phyloP scores from a whole-genome alignment of 768 basidiomycete genomes.

The Cubamyces lactineus region DNA sequence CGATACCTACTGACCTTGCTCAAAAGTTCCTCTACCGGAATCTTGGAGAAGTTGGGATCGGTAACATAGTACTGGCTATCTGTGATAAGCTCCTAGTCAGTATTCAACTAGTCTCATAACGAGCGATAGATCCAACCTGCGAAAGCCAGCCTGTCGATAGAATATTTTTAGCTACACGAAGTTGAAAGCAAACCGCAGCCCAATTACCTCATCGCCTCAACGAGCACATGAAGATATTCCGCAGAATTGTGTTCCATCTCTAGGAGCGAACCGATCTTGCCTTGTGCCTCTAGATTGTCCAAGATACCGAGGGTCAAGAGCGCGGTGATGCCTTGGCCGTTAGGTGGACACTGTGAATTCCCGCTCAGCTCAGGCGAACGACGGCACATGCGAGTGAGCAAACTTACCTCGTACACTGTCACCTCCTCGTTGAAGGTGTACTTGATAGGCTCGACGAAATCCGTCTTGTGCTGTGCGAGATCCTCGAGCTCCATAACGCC shows the following conservation, averaged over 20 bases:
- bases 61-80: constrained; percentile 92
- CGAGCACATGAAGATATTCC: constrained; percentile 84
- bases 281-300: constrained; percentile 80
- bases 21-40: constrained; percentile 82
- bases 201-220: constrained; percentile 79
- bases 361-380: too few relatives aligned
- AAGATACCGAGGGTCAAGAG: constrained; percentile 92
- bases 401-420: constrained; percentile 83
- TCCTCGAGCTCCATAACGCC: constrained; percentile 96
- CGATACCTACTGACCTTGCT: constrained; percentile 62
- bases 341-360: constrained; percentile 77
- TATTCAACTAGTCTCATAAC: background rate
- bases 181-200: constrained; percentile 4
- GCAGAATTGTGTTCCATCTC: constrained; percentile 91
- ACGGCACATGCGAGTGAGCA: too few relatives aligned
- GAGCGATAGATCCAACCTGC: constrained; percentile 56
- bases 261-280: constrained; percentile 65
- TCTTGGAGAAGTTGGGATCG: constrained; percentile 77
- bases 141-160: constrained; percentile 51
- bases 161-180: background rate
- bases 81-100: constrained; percentile 32
- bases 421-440: constrained; percentile 88
- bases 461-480: constrained; percentile 77
- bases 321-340: constrained; percentile 96
- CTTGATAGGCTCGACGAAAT: constrained; percentile 87